A percentile compares a stretch with the other conserved stretches of the same genome.
phyloP scores from a whole-genome alignment of 257 asterid genomes.

The Eucommia ulmoides region DNA sequence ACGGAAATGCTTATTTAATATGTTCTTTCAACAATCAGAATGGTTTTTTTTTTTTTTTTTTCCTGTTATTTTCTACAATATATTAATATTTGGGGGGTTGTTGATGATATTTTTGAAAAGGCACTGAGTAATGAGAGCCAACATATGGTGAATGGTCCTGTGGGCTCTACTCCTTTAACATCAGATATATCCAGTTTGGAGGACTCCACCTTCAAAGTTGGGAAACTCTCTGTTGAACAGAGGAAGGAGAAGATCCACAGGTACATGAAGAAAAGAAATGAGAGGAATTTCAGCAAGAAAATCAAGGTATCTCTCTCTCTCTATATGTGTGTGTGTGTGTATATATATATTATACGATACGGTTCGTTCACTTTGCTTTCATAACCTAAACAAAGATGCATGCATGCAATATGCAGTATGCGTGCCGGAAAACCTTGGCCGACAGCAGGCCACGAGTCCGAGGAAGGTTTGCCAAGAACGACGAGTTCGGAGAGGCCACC shows the following conservation, averaged over 20 bases:
- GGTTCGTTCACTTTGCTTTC: too few species aligned
- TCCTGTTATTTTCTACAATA: too few species aligned
- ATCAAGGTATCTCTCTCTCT: conserved; percentile 8
- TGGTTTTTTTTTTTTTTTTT: too few species aligned
- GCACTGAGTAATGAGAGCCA: conserved; percentile 55
- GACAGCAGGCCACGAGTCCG: conserved; percentile 89
- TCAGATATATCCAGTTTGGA: conserved; percentile 72
- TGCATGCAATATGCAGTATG: conserved; percentile 42
- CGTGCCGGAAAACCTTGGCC: conserved; percentile 87
- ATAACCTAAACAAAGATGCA: background rate
- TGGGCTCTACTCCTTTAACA: too few species aligned
- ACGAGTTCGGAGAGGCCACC: conserved; percentile 42
- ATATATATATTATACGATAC: too few species aligned
- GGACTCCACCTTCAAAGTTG: conserved; percentile 56
- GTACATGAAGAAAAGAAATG: conserved; percentile 80
- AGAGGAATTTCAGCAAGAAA: too few species aligned
- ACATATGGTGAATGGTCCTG: conserved; percentile 45
- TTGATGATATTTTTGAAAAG: conserved; percentile 45
- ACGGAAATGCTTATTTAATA: too few species aligned
- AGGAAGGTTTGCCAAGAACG: conserved; percentile 87
- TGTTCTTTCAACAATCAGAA: too few species aligned
- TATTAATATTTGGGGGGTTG: too few species aligned
- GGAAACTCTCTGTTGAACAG: conserved; percentile 74
- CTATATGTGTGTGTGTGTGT: too few species aligned
- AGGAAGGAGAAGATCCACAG: conserved; percentile 75